phyloP scores from a whole-genome alignment of 139 green algal species.

The Desmodesmus armatus region DNA sequence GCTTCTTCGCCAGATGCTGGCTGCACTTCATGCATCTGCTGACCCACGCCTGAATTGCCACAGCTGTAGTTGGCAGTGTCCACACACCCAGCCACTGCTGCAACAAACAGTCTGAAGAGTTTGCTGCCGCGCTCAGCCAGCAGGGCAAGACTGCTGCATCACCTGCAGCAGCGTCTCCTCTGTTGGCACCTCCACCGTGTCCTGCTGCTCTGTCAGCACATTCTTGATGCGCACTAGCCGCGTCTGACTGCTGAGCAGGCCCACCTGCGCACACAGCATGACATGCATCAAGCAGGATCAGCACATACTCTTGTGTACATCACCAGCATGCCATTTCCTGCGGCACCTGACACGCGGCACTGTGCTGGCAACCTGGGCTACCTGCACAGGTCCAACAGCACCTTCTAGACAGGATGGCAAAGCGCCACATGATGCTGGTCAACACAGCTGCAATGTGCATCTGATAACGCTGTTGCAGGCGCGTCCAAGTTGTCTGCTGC shows the following conservation, averaged over 20 bases:
- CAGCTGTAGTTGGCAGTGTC: no score
- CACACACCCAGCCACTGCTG: no score
- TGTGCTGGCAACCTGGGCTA: not conserved
- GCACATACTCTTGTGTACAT: not conserved
- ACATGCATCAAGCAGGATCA: no score
- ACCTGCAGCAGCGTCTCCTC: slow-evolving; percentile 80
- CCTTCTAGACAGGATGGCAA: not conserved
- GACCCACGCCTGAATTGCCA: no score
- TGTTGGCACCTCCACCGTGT: slow-evolving; percentile 74
- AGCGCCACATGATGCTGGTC: no score
- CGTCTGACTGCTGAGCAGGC: slow-evolving; percentile 55
- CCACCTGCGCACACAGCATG: slow-evolving; percentile 55
- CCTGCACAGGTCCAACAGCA: not conserved
- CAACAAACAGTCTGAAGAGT: no score
- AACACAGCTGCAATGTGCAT: no score
- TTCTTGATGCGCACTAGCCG: slow-evolving; percentile 86
- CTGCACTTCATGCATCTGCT: no score
- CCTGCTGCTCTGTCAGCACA: slow-evolving; percentile 84
- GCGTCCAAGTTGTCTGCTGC: no score
- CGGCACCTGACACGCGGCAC: not conserved
- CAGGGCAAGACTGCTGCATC: no score
- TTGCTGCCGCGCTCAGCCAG: not conserved
- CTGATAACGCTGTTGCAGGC: no score
- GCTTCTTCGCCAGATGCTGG: no score
- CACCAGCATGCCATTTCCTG: not conserved